Evolutionary conservation across 345 rosid genomes (phyloP).

Genomic region (Pseudoturritis turrita): DNA sequence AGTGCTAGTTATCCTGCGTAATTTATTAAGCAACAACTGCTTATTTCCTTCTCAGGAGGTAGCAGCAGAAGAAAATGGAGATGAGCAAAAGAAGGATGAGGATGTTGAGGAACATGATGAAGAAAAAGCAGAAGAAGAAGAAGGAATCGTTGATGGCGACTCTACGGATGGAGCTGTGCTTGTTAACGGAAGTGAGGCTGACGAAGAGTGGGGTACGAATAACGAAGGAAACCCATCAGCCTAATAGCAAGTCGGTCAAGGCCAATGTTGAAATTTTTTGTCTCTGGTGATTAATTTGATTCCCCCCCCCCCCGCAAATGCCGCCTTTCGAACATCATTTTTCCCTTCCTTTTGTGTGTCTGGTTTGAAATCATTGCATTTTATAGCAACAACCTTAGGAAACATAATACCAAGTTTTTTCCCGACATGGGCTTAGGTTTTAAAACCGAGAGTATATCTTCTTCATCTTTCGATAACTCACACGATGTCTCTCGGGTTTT

Average conservation of each 20-base stretch:
- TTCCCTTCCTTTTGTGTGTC: neutral
- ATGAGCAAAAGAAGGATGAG: constrained; percentile 34
- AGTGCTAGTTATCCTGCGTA: neutral
- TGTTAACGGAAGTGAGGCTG: constrained; percentile 84
- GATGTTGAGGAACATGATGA: constrained; percentile 56
- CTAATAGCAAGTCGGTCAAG: constrained; percentile 85
- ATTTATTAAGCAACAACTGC: neutral
- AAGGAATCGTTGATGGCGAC: constrained; percentile 73
- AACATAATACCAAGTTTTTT: neutral
- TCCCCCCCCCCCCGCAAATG: constrained; percentile 48
- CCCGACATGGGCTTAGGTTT: neutral
- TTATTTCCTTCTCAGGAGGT: constrained; percentile 16
- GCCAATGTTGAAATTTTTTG: constrained; percentile 67
- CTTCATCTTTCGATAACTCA: neutral
- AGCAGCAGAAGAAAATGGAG: constrained; percentile 59
- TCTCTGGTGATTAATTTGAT: constrained; percentile 94
- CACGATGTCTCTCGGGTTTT: neutral
- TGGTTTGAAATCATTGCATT: constrained; percentile 1
- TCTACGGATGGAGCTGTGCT: constrained; percentile 90
- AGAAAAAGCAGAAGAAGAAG: constrained; percentile 73
- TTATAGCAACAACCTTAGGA: constrained; percentile 10
- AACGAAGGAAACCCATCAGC: constrained; percentile 95
- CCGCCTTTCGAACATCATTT: constrained; percentile 37
- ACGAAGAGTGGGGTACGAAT: constrained; percentile 99
- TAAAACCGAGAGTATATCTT: neutral